phyloP scores from a whole-genome alignment of 257 asterid species.

The Ehretia macrophylla region DNA sequence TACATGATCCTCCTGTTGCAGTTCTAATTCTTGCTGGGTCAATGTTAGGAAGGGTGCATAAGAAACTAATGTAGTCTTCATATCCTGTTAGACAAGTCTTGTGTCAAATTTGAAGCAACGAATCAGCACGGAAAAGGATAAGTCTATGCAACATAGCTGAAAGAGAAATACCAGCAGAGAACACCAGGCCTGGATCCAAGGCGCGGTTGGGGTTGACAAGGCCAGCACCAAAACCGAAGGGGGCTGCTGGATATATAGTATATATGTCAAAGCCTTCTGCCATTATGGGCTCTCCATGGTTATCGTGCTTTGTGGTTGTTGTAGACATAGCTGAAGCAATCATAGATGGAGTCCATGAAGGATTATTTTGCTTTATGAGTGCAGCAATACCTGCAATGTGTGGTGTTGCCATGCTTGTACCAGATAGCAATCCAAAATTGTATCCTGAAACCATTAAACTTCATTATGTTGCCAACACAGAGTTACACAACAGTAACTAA shows the following conservation, averaged over 20 bases:
- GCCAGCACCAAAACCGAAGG: slow-evolving; percentile 86
- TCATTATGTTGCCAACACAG: background rate
- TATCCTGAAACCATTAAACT: slow-evolving; percentile 41
- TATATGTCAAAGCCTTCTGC: slow-evolving; percentile 63
- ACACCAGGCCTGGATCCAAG: slow-evolving; percentile 70
- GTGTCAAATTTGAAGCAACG: background rate
- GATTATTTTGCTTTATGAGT: slow-evolving; percentile 59
- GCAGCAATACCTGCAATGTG: slow-evolving; percentile 93
- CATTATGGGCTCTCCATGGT: slow-evolving; percentile 75
- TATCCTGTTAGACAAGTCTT: slow-evolving; percentile 40
- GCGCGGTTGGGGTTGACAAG: slow-evolving; percentile 68
- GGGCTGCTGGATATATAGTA: slow-evolving; percentile 59
- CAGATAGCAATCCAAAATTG: slow-evolving; percentile 67
- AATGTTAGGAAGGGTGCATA: slow-evolving; percentile 74
- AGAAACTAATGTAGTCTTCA: slow-evolving; percentile 63
- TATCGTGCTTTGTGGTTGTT: slow-evolving; percentile 67
- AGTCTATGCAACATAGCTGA: background rate
- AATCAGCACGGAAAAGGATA: background rate
- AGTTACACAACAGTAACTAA: background rate
- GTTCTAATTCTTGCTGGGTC: slow-evolving; percentile 43
- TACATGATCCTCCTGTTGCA: slow-evolving; percentile 77
- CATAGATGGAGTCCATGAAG: slow-evolving; percentile 87
- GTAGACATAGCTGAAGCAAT: slow-evolving; percentile 93
- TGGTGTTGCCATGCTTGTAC: slow-evolving; percentile 99
- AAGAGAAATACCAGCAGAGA: slow-evolving; percentile 45